A percentile compares a stretch with the other conserved stretches of the same genome.
These are phyloP conservation scores for Pyrrhoderma noxium DNA, from an alignment of 1,284 basidiomycete species.

Conservation along the genomic window DNA sequence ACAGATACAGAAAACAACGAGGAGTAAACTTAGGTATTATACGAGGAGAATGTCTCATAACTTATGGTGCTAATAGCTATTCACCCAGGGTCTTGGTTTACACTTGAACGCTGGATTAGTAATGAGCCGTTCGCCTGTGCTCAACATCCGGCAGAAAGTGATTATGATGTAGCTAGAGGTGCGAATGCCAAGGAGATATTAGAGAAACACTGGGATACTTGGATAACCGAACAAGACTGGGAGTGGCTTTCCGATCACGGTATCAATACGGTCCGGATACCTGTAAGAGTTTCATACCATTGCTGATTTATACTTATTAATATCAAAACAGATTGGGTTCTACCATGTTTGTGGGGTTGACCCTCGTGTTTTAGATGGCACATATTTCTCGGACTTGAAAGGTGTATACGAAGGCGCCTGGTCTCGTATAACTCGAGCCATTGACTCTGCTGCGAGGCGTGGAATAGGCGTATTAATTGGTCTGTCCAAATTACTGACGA, in stretches of 20 bases:
- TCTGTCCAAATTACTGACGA: constrained; percentile 22
- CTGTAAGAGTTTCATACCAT: constrained; percentile 40
- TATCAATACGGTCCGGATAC: constrained; percentile 79
- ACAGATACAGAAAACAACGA: constrained; percentile 68
- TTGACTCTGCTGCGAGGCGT: constrained; percentile 52
- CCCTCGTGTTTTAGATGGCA: constrained; percentile 56
- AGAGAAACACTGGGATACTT: constrained; percentile 77
- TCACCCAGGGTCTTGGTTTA: constrained; percentile 63
- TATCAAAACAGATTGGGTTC: constrained; percentile 61
- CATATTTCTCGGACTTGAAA: constrained; percentile 59
- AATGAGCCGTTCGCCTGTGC: constrained; percentile 50
- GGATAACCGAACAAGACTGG: constrained; percentile 68
- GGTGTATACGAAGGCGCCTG: constrained; percentile 68
- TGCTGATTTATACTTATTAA: constrained; percentile 12
- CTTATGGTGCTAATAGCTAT: background rate
- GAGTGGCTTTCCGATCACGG: constrained; percentile 68
- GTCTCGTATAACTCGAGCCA: constrained; percentile 59
- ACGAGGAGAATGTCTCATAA: background rate
- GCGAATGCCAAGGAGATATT: constrained; percentile 52
- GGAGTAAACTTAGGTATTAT: constrained; percentile 70
- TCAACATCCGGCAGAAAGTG: constrained; percentile 53
- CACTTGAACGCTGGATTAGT: constrained; percentile 70
- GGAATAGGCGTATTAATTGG: constrained; percentile 80
- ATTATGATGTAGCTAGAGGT: constrained; percentile 69
- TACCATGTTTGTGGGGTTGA: constrained; percentile 65